These are phyloP conservation scores for Volvox carteri DNA, from an alignment of 163 green algal species.

Conservation along the genomic window DNA sequence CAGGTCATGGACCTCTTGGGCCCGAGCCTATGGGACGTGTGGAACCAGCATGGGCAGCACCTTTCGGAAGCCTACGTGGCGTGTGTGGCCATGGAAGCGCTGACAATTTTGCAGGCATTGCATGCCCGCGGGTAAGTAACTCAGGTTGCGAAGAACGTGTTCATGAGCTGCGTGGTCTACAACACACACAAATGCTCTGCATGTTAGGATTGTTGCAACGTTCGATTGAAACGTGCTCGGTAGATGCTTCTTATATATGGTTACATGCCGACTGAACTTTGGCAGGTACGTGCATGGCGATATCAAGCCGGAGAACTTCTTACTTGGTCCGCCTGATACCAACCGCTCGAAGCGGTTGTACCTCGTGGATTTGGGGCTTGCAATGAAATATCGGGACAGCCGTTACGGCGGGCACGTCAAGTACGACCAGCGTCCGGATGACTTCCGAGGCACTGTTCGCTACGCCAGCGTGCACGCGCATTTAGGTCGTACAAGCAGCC, in stretches of 20 bases:
- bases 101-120: constrained; percentile 98
- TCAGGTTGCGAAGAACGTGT: too few species aligned
- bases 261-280: too few species aligned
- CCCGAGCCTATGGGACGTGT: constrained; percentile 99
- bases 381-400: constrained; percentile 53
- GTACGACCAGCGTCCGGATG: constrained; percentile 99
- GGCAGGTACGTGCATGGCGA: constrained; percentile 82
- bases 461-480: constrained; percentile 99
- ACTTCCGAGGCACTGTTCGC: constrained; percentile 98
- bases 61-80: constrained; percentile 98
- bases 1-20: constrained; percentile 99
- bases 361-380: constrained; percentile 98
- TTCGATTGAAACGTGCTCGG: too few species aligned
- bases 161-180: too few species aligned
- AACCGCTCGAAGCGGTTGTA: constrained; percentile 97
- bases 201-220: too few species aligned
- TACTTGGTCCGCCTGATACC: constrained; percentile 90
- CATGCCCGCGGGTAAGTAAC: constrained; percentile 91
- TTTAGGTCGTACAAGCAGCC: constrained; percentile 92
- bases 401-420: constrained; percentile 90
- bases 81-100: constrained; percentile 98
- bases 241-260: too few species aligned
- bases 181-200: too few species aligned
- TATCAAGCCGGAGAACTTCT: constrained; percentile 99
- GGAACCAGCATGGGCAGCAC: constrained; percentile 92